Base-by-base conservation (phyloP, 768 basidiomycete genomes). In the Candolleomyces aberdarensis region DNA sequence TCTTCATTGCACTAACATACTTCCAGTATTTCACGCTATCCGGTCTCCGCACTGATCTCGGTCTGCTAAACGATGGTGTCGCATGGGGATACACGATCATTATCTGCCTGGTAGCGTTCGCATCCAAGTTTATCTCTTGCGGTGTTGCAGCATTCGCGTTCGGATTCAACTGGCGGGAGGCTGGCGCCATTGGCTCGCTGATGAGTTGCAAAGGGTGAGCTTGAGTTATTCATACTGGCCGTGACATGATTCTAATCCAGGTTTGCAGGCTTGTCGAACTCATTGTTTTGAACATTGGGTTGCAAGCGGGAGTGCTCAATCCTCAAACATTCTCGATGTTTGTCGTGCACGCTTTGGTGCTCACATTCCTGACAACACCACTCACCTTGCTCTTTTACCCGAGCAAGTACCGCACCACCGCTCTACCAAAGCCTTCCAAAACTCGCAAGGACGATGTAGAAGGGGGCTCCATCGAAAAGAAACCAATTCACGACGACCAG, bases 201-300 rank as follows among this genome's bases (percentile, higher is more conserved):
- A 97, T 97, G 94, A 85, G 85, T 72, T 94, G 92, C 77, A 92
- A 96, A 75, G 92, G 92, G 88, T 89, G 61, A 53, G 82, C 4
- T 44, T 31, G 20, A 17, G 44, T 47, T 11, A 20, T 60, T 20
- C 15, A 13, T 22, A n/a, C 10, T 22, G 26, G 32, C 40, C 65
- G 49, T 60, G 15, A 53, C 13, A 26, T 1, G 26, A 43, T 41
- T 43, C 19, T 39, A 19, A 9, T 59, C 15, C 19, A 58, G 86
- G 85, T 36, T 76, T 86, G 22, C 26, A 26, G 26, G 2, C 26
- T 26, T 26, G 92, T 95, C 26, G 94, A 96, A 70, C 84, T 96
- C 32, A 95, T 97, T 64, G 94, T 95, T 5, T 83, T 96, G 67
- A 97, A 97, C 69, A 87, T 96, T 64, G 94, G 94, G 53, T 78